phyloP scores from a whole-genome alignment of 371 early-diverging fungal species.

The Rhizopus arrhizus region DNA sequence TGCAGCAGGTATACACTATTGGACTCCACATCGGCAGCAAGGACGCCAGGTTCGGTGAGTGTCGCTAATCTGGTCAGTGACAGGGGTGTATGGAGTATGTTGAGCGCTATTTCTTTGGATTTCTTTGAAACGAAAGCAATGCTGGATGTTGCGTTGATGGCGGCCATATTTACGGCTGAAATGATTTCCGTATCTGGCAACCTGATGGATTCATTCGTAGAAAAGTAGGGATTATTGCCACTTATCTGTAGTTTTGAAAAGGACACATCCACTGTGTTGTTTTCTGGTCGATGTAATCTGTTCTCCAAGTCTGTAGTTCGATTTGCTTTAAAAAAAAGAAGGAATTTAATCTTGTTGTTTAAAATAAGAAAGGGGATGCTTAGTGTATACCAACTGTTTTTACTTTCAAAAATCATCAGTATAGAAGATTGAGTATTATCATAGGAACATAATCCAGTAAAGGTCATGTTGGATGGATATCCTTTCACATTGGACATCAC shows the following conservation, averaged over 20 bases:
- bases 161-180: slow-evolving; percentile 2
- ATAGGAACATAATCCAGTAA: slow-evolving; percentile 13
- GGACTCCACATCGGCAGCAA: not conserved
- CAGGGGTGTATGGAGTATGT: not conserved
- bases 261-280: not conserved
- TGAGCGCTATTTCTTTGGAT: not conserved
- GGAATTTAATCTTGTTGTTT: not conserved
- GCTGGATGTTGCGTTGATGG: not conserved
- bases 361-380: not conserved
- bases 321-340: not conserved
- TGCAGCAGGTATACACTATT: not conserved
- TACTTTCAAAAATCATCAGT: not conserved
- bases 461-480: not conserved
- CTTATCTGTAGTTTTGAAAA: not conserved
- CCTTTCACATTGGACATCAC: not conserved
- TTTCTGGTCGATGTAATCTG: not conserved
- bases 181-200: not conserved
- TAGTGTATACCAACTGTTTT: no score
- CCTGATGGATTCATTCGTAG: not conserved
- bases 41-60: not conserved
- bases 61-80: not conserved
- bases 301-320: not conserved
- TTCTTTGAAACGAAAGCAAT: not conserved
- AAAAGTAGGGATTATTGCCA: not conserved
- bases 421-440: slow-evolving; percentile 9